Conservation (phyloP, 2,329 filamentous ascomycete genomes). For the Talaromyces atroroseus region DNA sequence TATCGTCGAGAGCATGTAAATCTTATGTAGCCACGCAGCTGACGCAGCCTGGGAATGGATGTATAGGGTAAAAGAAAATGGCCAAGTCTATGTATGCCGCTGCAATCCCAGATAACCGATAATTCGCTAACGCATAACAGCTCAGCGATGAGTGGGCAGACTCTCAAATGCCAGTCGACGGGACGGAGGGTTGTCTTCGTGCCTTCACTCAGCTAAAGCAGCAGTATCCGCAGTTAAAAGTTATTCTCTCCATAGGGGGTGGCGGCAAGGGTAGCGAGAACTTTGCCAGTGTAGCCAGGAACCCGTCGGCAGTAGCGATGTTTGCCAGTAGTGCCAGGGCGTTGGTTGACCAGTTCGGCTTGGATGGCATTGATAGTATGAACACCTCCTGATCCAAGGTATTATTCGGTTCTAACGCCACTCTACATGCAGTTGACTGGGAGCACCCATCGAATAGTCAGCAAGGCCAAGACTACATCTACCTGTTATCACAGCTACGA, state of each 20-base stretch:
- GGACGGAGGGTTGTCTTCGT: slow-evolving; percentile 63
- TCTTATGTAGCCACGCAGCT: neutral
- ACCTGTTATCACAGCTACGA: slow-evolving; percentile 62
- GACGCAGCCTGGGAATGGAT: too few species aligned
- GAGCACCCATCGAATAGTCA: slow-evolving; percentile 63
- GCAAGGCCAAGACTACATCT: slow-evolving; percentile 66
- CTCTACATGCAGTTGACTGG: slow-evolving; percentile 62
- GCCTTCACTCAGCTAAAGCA: slow-evolving; percentile 69
- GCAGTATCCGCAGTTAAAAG: slow-evolving; percentile 63
- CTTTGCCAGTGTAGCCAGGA: slow-evolving; percentile 63
- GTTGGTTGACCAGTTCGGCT: slow-evolving; percentile 64
- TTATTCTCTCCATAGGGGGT: slow-evolving; percentile 74
- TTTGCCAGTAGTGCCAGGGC: slow-evolving; percentile 64
- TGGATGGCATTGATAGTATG: slow-evolving; percentile 73
- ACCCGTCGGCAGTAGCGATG: slow-evolving; percentile 56
- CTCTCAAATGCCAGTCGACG: slow-evolving; percentile 65
- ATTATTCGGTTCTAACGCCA: neutral
- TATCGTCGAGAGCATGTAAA: neutral
- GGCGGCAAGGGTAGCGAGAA: slow-evolving; percentile 57
- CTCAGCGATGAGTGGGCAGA: slow-evolving; percentile 77
- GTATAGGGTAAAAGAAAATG: slow-evolving; percentile 60
- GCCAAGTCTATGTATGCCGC: slow-evolving; percentile 66
- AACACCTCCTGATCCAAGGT: neutral
- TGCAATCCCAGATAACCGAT: neutral
- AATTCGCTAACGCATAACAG: slow-evolving; percentile 38